Percentiles rank a stretch among this genome's conserved stretches.
Conservation (phyloP, 169 alveolate species). For the Plasmodium berghei region DNA sequence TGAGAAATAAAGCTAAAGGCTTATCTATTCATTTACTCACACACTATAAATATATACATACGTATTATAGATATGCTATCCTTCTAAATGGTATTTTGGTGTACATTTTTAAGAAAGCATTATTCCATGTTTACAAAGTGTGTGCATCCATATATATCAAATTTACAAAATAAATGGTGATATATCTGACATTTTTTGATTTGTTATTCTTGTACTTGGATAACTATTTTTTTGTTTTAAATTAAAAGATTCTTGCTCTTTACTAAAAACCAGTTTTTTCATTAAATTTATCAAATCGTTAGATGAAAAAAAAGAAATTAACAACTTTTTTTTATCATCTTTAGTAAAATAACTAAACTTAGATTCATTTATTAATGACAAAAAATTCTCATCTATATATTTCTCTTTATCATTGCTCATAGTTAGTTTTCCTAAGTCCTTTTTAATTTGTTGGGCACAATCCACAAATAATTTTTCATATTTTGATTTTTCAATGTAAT, state of each 20-base stretch:
- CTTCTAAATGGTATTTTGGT: not conserved
- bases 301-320: constrained; percentile 64
- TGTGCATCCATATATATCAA: not conserved
- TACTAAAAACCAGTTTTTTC: constrained; percentile 41
- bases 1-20: constrained; percentile 10
- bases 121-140: not conserved
- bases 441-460: constrained; percentile 52
- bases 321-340: constrained; percentile 62
- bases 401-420: constrained; percentile 54
- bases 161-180: constrained; percentile 69
- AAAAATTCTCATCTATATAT: constrained; percentile 54
- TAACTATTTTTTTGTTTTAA: constrained; percentile 39
- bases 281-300: constrained; percentile 46
- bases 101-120: not conserved
- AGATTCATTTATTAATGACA: constrained; percentile 34
- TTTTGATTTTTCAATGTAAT: constrained; percentile 66
- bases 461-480: constrained; percentile 63
- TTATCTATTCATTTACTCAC: not conserved
- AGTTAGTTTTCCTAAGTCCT: constrained; percentile 36
- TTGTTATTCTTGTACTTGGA: constrained; percentile 12
- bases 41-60: not conserved
- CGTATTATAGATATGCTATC: not conserved
- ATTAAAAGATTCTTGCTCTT: constrained; percentile 35
- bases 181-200: constrained; percentile 55
- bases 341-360: constrained; percentile 63